Conservation (phyloP, 1,284 basidiomycete genomes). For the Marasmius sp. region DNA sequence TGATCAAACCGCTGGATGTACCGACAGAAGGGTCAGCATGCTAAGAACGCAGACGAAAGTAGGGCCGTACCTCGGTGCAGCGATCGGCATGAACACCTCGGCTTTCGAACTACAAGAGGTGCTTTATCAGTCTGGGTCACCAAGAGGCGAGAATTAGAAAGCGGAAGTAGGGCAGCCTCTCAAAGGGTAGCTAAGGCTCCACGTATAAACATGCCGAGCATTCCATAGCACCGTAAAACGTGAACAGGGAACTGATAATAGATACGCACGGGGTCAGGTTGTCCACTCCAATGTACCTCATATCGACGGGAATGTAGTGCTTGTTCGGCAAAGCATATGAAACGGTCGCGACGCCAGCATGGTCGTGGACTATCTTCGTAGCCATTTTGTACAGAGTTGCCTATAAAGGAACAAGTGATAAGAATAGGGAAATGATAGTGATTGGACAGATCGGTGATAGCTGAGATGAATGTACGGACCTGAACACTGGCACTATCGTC, state of each 20-base stretch:
- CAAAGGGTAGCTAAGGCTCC: neutral
- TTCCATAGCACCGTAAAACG: neutral
- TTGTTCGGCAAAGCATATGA: slow-evolving; percentile 89
- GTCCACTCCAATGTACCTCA: slow-evolving; percentile 51
- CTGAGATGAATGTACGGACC: slow-evolving; percentile 37
- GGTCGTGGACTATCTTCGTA: slow-evolving; percentile 68
- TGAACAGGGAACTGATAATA: neutral
- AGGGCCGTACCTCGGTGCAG: slow-evolving; percentile 66
- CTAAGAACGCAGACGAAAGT: neutral
- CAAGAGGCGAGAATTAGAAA: neutral
- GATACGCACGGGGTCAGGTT: slow-evolving; percentile 16
- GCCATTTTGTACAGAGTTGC: slow-evolving; percentile 93
- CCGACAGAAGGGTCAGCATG: neutral
- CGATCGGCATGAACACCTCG: slow-evolving; percentile 79
- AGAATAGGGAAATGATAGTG: neutral
- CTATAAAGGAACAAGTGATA: slow-evolving; percentile 33
- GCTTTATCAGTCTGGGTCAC: neutral
- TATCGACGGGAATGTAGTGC: slow-evolving; percentile 86
- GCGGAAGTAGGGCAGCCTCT: neutral
- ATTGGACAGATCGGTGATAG: slow-evolving; percentile 2
- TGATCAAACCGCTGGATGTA: neutral
- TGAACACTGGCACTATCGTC: slow-evolving; percentile 93
- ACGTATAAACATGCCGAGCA: no score
- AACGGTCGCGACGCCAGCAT: slow-evolving; percentile 61
- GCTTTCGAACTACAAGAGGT: slow-evolving; percentile 55